Percentiles rank a stretch among this genome's conserved stretches.
Conservation (phyloP, 1,139 yeast genomes). For the Yamadazyma dendronema region DNA sequence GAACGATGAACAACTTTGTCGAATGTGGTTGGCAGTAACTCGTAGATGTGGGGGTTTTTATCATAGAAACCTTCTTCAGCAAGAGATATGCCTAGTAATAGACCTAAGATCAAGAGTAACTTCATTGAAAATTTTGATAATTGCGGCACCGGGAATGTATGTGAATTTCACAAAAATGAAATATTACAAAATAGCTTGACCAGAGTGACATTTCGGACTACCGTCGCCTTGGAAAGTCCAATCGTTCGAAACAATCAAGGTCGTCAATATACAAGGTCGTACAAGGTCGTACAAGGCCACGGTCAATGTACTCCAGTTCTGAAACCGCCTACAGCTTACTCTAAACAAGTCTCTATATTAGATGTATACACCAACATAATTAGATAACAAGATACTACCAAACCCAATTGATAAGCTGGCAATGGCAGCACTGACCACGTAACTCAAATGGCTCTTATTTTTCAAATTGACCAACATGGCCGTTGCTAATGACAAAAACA, state of each 20-base stretch:
- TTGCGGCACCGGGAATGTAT: no score
- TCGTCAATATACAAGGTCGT: no score
- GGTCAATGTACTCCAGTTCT: no score
- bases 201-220: no score
- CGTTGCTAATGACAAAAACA: constrained; percentile 37
- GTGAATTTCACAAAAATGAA: no score
- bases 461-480: constrained; percentile 38
- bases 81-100: constrained; percentile 2
- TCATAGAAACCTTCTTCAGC: constrained; percentile 18
- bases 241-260: no score
- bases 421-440: constrained; percentile 29
- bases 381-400: constrained; percentile 37
- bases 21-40: constrained; percentile 57
- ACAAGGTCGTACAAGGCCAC: no score
- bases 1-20: constrained; percentile 62
- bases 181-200: no score
- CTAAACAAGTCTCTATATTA: no score
- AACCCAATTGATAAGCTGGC: constrained; percentile 42
- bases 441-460: constrained; percentile 27
- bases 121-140: no score
- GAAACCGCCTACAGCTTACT: no score
- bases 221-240: no score
- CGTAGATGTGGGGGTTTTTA: constrained; percentile 50
- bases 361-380: constrained; percentile 46
- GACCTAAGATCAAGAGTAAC: constrained; percentile 6